Percentiles rank a stretch among this genome's conserved stretches.
Evolutionary conservation across 2,329 filamentous ascomycete genomes (phyloP).

Genomic region (Hypoxylon sp.): DNA sequence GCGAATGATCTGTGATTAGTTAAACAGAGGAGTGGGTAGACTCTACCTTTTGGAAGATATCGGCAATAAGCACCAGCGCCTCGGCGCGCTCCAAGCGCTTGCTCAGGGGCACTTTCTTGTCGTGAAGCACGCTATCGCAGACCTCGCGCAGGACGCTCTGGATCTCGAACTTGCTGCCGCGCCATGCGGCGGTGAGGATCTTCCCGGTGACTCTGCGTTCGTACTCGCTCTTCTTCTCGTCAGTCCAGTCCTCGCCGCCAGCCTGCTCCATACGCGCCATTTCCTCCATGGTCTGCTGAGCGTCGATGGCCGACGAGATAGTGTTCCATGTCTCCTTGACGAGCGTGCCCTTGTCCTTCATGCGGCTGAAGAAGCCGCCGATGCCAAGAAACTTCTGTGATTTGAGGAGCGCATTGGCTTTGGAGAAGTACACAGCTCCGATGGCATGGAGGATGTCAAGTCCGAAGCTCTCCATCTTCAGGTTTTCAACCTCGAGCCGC

Average conservation of each 20-base stretch:
- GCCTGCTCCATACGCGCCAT: slow-evolving; percentile 97
- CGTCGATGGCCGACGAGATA: slow-evolving; percentile 94
- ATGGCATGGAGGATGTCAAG: slow-evolving; percentile 97
- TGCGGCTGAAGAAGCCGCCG: slow-evolving; percentile 90
- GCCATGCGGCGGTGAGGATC: slow-evolving; percentile 96
- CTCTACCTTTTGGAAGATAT: slow-evolving; percentile 86
- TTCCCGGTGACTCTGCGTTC: slow-evolving; percentile 97
- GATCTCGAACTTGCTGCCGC: slow-evolving; percentile 97
- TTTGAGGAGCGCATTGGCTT: slow-evolving; percentile 89
- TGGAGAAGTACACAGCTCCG: slow-evolving; percentile 89
- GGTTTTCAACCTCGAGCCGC: slow-evolving; percentile 92
- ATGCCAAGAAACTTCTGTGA: slow-evolving; percentile 98
- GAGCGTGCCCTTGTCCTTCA: slow-evolving; percentile 96
- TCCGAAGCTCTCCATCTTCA: slow-evolving; percentile 99
- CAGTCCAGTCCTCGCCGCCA: slow-evolving; percentile 97
- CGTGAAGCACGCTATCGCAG: slow-evolving; percentile 87
- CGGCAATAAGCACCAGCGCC: slow-evolving; percentile 88
- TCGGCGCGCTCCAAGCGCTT: slow-evolving; percentile 94
- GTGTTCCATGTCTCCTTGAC: slow-evolving; percentile 99
- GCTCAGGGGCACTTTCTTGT: slow-evolving; percentile 81
- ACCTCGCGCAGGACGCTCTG: slow-evolving; percentile 96
- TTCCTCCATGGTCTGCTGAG: slow-evolving; percentile 98
- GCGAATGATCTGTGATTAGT: slow-evolving; percentile 19
- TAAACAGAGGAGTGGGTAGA: background rate
- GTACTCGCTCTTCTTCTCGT: slow-evolving; percentile 96